A percentile compares a stretch with the other conserved stretches of the same genome.
Evolutionary conservation across 768 basidiomycete genomes (phyloP).

Genomic region (Auriscalpium vulgare): DNA sequence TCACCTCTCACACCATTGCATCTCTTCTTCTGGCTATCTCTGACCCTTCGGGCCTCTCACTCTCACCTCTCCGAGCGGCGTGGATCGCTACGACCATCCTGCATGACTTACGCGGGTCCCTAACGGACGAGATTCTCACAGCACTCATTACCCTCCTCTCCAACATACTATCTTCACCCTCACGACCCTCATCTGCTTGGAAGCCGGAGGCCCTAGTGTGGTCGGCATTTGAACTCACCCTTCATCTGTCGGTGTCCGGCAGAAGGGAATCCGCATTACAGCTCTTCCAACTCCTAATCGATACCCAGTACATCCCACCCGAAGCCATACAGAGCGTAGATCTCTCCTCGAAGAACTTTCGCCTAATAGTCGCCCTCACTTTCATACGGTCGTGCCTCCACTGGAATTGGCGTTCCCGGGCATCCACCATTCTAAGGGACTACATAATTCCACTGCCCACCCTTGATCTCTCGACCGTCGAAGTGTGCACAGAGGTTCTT

Average conservation of each 20-base stretch:
- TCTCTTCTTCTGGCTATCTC: background rate
- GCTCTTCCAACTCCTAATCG: constrained; percentile 42
- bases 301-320: constrained; percentile 36
- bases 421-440: constrained; percentile 30
- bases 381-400: constrained; percentile 44
- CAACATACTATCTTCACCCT: no score
- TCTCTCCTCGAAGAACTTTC: constrained; percentile 31
- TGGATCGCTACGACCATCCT: background rate
- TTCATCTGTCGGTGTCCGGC: constrained; percentile 31
- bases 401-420: constrained; percentile 45
- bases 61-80: background rate
- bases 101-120: background rate
- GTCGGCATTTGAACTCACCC: constrained; percentile 35
- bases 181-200: no score
- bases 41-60: background rate
- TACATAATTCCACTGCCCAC: constrained; percentile 20
- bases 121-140: background rate
- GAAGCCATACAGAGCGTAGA: constrained; percentile 36
- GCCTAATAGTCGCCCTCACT: constrained; percentile 39
- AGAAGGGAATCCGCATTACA: constrained; percentile 31
- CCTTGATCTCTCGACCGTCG: constrained; percentile 20
- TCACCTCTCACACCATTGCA: background rate
- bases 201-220: constrained; percentile 20
- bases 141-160: background rate
- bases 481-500: constrained; percentile 37